These are phyloP conservation scores for Oleoguttula mirabilis DNA, from an alignment of 495 filamentous ascomycete species.

Conservation along the genomic window DNA sequence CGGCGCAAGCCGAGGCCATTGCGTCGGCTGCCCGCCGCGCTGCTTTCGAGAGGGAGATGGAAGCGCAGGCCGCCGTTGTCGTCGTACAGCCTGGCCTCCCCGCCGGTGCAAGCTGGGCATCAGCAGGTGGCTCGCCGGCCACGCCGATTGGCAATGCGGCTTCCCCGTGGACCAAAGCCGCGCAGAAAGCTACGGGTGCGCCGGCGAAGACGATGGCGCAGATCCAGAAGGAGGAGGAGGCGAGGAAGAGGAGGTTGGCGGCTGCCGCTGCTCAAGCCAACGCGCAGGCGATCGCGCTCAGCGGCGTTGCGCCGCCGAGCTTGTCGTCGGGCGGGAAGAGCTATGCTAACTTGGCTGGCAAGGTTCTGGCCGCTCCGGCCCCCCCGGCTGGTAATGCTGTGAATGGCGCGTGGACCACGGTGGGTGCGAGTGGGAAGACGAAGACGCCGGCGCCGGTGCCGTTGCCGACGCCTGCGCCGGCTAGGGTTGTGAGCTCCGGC, in stretches of 20 bases:
- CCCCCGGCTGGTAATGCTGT: slow-evolving; percentile 26
- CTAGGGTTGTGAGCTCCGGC: slow-evolving; percentile 39
- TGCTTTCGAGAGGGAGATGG: slow-evolving; percentile 67
- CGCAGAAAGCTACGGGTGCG: slow-evolving; percentile 43
- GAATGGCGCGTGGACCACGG: slow-evolving; percentile 79
- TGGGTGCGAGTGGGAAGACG: slow-evolving; percentile 85
- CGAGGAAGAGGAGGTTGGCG: slow-evolving; percentile 60
- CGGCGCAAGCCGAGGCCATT: slow-evolving; percentile 77
- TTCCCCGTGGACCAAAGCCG: slow-evolving; percentile 57
- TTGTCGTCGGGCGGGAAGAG: slow-evolving; percentile 70
- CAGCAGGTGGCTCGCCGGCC: slow-evolving; percentile 49
- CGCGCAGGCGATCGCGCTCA: slow-evolving; percentile 32
- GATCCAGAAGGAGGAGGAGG: slow-evolving; percentile 93
- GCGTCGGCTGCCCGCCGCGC: slow-evolving; percentile 70
- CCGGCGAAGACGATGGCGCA: slow-evolving; percentile 74
- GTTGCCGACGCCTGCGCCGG: slow-evolving; percentile 32
- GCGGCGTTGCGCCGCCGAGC: slow-evolving; percentile 36
- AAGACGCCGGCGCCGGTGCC: slow-evolving; percentile 48
- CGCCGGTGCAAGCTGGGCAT: slow-evolving; percentile 79
- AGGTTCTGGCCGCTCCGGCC: slow-evolving; percentile 38
- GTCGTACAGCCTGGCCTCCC: slow-evolving; percentile 59
- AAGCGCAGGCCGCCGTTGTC: slow-evolving; percentile 50
- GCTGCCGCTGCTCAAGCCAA: slow-evolving; percentile 44
- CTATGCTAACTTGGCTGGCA: slow-evolving; percentile 91
- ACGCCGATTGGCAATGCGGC: slow-evolving; percentile 37